Evolutionary conservation across 345 rosid species (phyloP), one percentile per base, ranked within the genome.

Genomic region (Moricandia arvensis): DNA sequence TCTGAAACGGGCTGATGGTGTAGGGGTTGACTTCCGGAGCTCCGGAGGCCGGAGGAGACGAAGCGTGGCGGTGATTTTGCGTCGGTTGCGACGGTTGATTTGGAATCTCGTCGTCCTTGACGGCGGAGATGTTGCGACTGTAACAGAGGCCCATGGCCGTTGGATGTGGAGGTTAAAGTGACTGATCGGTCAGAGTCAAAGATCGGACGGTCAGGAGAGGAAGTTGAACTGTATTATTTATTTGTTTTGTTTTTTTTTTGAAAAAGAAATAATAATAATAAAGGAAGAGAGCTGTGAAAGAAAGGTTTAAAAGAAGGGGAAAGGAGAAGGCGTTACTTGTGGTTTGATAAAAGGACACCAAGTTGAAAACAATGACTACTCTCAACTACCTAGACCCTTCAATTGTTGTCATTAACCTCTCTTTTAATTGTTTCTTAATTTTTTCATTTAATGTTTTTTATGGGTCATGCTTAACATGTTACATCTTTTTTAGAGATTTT

Each of bases 111-210:
- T 76, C 79, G 64, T 81, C 62, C 35, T 51, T 83, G 35, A 62
- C 85, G 55, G 90, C 82, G 63, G 90, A 41, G 43, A 79, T 76
- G 83, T 76, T 79, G 74, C 85, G 85, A 80, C 93, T 89, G 82
- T 93, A 93, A 81, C 93, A 87, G 66, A 82, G 96, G 33, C 98
- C 96, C 98, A 93, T 93, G 64, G 43, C 70, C 34, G 81, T 59
- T 58, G 70, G 79, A 53, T 68, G 7, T 18, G 18, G 26, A 45
- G 53, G 61, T 31, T 58, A 12, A 53, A 55, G 1, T 43, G 66
- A 41, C 61, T 74, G 80, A 64, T 79, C 77, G 61, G 71, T 37
- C 16, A 34, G 74, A 77, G 78, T 85, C 82, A 81, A 74, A 55
- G 27, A 84, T 82, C 79, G 35, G 76, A 75, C 79, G 77, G 66